Base-by-base conservation (phyloP, 2,329 filamentous ascomycete species). In the Exophiala phaeomuriformis region DNA sequence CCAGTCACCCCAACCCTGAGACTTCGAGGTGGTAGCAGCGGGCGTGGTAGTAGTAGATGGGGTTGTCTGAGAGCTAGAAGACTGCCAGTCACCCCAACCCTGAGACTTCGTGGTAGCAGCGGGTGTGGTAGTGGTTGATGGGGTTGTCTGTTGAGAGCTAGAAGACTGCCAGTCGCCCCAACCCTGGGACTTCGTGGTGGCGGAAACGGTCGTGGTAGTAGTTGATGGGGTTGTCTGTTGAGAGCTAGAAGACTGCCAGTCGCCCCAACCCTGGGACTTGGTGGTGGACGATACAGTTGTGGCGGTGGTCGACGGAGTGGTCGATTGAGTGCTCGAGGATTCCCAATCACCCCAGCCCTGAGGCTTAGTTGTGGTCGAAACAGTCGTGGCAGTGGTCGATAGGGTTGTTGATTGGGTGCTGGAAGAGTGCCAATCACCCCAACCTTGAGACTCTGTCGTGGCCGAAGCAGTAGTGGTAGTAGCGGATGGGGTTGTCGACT, bases 231-330 rank as follows among this genome's bases (percentile, higher is more conserved):
- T 47, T 9, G 30, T 8, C 3, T 2, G 2, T 5, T 27, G 31
- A 3, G 43, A n/a, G n/a, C n/a, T 46, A n/a, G 43, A n/a, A n/a
- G n/a, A n/a, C n/a, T 46, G 5, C 43, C 43, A 46, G 30, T 46
- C 43, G 5, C 29, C 31, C 43, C 43, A 46, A 36, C 19, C 19
- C 19, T 19, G 19, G 2, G 19, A 19, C 19, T 19, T 19, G 19
- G 19, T 19, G 19, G 19, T 19, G 19, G 19, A 19, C 19, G 19
- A 19, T 19, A 19, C 19, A 19, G 19, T 19, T 19, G 19, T 19
- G 19, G 19, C 19, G 43, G 48, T 51, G 19, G n/a, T 51, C 4
- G n/a, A n/a, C 29, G 39, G 40, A 8, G 40, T 33, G 9, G 40
- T 44, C 7, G 19, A 19, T 19, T 37, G 33, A 42, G 44, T 47